Base-by-base conservation (phyloP, 192 early-diverging fungal genomes). In the Spizellomyces punctatus region DNA sequence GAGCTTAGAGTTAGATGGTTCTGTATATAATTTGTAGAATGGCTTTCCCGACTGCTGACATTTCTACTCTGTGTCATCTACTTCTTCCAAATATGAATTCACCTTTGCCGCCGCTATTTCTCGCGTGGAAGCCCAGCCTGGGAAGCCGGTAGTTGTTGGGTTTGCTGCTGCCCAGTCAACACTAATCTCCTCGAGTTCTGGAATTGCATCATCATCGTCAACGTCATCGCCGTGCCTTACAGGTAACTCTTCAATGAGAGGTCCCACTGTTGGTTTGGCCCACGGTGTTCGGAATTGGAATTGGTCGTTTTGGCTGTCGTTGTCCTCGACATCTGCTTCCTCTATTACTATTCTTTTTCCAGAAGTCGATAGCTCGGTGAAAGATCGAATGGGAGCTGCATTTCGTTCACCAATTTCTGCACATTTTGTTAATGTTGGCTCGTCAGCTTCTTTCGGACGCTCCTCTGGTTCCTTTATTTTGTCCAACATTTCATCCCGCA, bases 401-500 rank as follows among this genome's bases (percentile, higher is more conserved):
- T 5, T 41, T 27, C 17, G 16, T 6, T 61, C 42, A 41, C 17
- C 17, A 27, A 16, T 41, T 14, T 4, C 9, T 61, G 17, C 22
- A 56, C n/a, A 6, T 41, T 61, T 10, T 6, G 14, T 27, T 6
- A 27, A 41, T 14, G 59, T 16, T 14, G 14, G 6, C 17, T 6
- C 22, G 14, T 19, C 17, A 61, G 14, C 42, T 61, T 61, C 22
- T 6, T 17, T 16, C 27, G 27, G 27, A 36, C 3, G 27, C 14
- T 16, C 9, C 4, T 61, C 59, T 42, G 59, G 17, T 14, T 57
- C 45, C 17, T 77, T 75, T 50, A 86, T 76, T 65, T 79, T 81
- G 4, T 46, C 14, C 10, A 84, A 64, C 78, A 76, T 74, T 59
- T 82, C 76, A 22, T 86, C 74, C 16, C 81, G 75, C 50, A 84